A percentile compares a stretch with the other conserved stretches of the same genome.
Conservation (phyloP, 306 rosid species). For the Rosa chinensis region DNA sequence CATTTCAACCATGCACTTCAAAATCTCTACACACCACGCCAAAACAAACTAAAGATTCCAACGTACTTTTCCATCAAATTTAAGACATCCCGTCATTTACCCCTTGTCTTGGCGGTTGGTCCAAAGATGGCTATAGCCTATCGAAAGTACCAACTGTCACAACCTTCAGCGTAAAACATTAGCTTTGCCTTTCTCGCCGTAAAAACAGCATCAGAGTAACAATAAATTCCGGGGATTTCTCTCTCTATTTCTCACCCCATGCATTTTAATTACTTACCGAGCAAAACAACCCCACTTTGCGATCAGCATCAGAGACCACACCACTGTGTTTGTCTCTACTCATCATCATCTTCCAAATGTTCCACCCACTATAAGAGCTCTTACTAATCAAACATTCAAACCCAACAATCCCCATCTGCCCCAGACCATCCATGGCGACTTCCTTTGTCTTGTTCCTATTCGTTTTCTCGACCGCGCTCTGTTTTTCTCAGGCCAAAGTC, state of each 20-base stretch:
- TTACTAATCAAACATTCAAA: not conserved
- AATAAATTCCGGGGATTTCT: not conserved
- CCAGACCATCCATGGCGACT: not conserved
- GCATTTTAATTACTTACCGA: not conserved
- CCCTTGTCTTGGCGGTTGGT: not conserved
- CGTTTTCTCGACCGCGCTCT: conserved; percentile 24
- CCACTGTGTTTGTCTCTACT: not conserved
- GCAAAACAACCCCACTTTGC: not conserved
- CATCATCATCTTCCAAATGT: not conserved
- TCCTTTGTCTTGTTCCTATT: conserved; percentile 1
- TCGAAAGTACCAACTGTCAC: not conserved
- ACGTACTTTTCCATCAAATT: not conserved
- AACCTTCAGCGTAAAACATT: not conserved
- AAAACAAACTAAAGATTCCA: not conserved
- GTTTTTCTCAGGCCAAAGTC: conserved; percentile 26
- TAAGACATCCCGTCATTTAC: not conserved
- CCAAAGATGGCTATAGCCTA: not conserved
- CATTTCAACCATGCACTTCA: not conserved
- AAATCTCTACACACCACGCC: no score
- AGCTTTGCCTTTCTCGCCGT: not conserved
- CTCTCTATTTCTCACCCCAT: not conserved
- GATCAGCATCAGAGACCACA: conserved; percentile 1
- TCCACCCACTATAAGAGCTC: not conserved
- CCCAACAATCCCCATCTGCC: not conserved
- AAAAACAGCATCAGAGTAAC: not conserved